A percentile compares a stretch with the other conserved stretches of the same genome.
Conservation (phyloP, 2,329 filamentous ascomycete species). For the Xylogone sp. region DNA sequence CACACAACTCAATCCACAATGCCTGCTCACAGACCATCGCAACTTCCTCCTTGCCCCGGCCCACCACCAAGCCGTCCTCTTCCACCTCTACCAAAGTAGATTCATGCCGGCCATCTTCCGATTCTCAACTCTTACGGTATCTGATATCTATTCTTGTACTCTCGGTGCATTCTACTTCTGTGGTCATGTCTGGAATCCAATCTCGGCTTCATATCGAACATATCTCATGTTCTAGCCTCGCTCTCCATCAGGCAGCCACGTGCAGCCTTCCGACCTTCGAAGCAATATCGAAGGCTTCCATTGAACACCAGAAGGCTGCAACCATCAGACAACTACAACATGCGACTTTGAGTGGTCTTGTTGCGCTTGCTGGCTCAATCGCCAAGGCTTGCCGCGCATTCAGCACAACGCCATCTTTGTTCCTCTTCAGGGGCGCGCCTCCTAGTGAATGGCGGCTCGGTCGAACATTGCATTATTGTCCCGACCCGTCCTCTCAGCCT, state of each 20-base stretch:
- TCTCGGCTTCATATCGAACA: background rate
- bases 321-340: background rate
- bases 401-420: too few relatives aligned
- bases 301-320: background rate
- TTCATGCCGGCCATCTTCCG: background rate
- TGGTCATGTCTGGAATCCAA: background rate
- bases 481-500: too few relatives aligned
- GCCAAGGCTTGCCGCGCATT: background rate
- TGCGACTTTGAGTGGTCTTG: background rate
- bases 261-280: background rate
- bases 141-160: background rate
- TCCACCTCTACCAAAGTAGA: conserved; percentile 59
- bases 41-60: conserved; percentile 64
- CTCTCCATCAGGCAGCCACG: too few relatives aligned
- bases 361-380: background rate
- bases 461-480: too few relatives aligned
- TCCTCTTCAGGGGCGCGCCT: too few relatives aligned
- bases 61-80: conserved; percentile 62
- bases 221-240: background rate
- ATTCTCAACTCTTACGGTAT: background rate
- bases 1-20: conserved; percentile 33
- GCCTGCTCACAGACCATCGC: conserved; percentile 57
- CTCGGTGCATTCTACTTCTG: background rate
- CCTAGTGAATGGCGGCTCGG: background rate
- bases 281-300: background rate